Evolutionary conservation across 768 basidiomycete species (phyloP).

Genomic region (Trametes cinnabarina): DNA sequence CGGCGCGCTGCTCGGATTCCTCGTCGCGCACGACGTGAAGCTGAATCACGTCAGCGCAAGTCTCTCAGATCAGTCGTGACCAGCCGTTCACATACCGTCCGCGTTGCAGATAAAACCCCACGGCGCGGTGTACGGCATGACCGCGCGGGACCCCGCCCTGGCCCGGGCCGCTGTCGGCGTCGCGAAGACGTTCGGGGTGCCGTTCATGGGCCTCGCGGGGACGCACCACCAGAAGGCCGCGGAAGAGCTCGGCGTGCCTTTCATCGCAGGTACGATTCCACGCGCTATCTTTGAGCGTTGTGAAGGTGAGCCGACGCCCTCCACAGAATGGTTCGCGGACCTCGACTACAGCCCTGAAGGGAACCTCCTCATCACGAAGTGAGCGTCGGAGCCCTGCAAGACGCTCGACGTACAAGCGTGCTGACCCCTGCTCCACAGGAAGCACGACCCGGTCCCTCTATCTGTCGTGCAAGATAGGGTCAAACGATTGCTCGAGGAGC

Average conservation of each 20-base stretch:
- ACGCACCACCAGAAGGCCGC: constrained; percentile 60
- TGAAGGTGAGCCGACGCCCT: not conserved
- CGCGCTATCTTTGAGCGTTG: not conserved
- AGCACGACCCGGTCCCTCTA: constrained; percentile 47
- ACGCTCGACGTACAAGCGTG: not conserved
- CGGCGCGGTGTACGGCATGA: constrained; percentile 62
- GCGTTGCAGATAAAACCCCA: constrained; percentile 55
- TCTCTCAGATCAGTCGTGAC: not conserved
- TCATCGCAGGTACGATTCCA: constrained; percentile 51
- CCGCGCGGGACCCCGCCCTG: constrained; percentile 51
- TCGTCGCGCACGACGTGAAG: constrained; percentile 48
- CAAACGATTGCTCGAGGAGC: constrained; percentile 40
- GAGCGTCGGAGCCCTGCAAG: constrained; percentile 2
- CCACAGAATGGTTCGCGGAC: constrained; percentile 64
- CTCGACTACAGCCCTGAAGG: constrained; percentile 58
- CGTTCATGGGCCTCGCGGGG: constrained; percentile 63
- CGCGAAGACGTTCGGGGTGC: constrained; percentile 50
- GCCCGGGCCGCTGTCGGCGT: constrained; percentile 55
- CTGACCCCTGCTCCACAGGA: constrained; percentile 33
- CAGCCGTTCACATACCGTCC: not conserved
- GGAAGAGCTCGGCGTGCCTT: constrained; percentile 51
- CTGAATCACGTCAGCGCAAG: constrained; percentile 52
- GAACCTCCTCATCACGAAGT: constrained; percentile 61
- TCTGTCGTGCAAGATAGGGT: constrained; percentile 46
- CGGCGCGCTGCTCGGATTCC: constrained; percentile 60